These are phyloP conservation scores for Pseudogymnoascus sp. DNA, from an alignment of 2,329 filamentous ascomycete species.

Conservation along the genomic window DNA sequence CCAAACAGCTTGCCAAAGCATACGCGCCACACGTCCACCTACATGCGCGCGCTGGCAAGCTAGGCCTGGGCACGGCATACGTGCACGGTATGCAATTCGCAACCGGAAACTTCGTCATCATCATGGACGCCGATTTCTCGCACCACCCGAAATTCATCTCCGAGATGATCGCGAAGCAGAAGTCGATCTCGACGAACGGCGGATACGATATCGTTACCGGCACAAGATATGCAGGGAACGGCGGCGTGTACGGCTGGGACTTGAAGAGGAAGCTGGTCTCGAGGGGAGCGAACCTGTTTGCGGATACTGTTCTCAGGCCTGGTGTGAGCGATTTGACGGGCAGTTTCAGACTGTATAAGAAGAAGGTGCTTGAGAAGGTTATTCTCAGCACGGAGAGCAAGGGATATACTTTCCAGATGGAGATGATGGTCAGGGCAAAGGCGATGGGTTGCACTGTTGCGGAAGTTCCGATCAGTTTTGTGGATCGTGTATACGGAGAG, in stretches of 20 bases:
- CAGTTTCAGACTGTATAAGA: conserved; percentile 92
- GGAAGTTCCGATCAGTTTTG: conserved; percentile 94
- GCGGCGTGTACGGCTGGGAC: conserved; percentile 95
- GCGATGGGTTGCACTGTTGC: conserved; percentile 89
- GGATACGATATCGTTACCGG: conserved; percentile 98
- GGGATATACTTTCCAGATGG: conserved; percentile 99
- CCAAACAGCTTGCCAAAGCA: conserved; percentile 78
- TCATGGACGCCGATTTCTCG: conserved; percentile 99
- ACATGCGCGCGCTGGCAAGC: conserved; percentile 84
- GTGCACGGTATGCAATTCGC: conserved; percentile 87
- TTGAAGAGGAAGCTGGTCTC: conserved; percentile 60
- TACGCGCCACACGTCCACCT: conserved; percentile 76
- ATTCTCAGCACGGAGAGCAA: conserved; percentile 89
- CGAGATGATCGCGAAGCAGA: conserved; percentile 79
- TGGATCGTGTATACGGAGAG: conserved; percentile 91
- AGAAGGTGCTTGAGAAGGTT: conserved; percentile 76
- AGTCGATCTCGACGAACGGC: conserved; percentile 39
- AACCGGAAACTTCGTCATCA: conserved; percentile 92
- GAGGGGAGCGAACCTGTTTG: conserved; percentile 87
- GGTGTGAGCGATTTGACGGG: conserved; percentile 95
- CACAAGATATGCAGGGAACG: conserved; percentile 82
- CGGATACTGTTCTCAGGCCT: conserved; percentile 85
- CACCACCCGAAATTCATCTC: conserved; percentile 99
- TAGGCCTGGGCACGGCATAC: conserved; percentile 94
- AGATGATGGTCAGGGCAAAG: conserved; percentile 97